Conservation (phyloP, 2,329 filamentous ascomycete species). For the Phaeoacremonium minimum region DNA sequence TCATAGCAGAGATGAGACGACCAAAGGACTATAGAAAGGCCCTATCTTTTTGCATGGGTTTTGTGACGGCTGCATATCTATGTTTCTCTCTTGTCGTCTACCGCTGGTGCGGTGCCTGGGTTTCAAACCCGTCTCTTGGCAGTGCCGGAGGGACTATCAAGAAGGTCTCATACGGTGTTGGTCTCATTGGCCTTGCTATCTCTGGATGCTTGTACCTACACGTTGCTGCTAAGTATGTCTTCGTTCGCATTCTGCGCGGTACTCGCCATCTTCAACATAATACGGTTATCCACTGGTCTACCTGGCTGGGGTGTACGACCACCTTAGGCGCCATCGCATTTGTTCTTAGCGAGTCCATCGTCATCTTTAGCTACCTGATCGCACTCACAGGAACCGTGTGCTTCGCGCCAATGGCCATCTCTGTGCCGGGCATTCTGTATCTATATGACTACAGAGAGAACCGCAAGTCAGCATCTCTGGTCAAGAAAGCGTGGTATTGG, state of each 20-base stretch:
- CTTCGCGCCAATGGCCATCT: constrained; percentile 7
- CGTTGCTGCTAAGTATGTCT: constrained; percentile 25
- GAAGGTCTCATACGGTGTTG: constrained; percentile 58
- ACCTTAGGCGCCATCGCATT: constrained; percentile 15
- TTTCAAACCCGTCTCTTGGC: constrained; percentile 57
- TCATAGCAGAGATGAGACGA: constrained; percentile 58
- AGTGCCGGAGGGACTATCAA: constrained; percentile 56
- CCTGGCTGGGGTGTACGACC: constrained; percentile 21
- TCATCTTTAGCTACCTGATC: constrained; percentile 18
- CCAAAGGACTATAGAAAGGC: constrained; percentile 58
- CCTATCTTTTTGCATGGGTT: constrained; percentile 52
- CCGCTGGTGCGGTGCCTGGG: constrained; percentile 57
- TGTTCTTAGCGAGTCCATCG: constrained; percentile 17
- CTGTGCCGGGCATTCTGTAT: constrained; percentile 5
- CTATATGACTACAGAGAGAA: constrained; percentile 6
- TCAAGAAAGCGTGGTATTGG: constrained; percentile 3
- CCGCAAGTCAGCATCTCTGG: constrained; percentile 1
- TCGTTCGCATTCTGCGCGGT: constrained; percentile 24
- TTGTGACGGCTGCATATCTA: constrained; percentile 52
- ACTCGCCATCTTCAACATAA: constrained; percentile 22
- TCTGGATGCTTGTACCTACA: constrained; percentile 23
- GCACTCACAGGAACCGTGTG: constrained; percentile 10
- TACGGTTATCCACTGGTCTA: constrained; percentile 20
- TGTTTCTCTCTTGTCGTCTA: constrained; percentile 58
- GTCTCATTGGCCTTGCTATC: constrained; percentile 48